A percentile compares a stretch with the other conserved stretches of the same genome.
Evolutionary conservation across 2,329 filamentous ascomycete genomes (phyloP).

Genomic region (Aspergillus thermomutatus): DNA sequence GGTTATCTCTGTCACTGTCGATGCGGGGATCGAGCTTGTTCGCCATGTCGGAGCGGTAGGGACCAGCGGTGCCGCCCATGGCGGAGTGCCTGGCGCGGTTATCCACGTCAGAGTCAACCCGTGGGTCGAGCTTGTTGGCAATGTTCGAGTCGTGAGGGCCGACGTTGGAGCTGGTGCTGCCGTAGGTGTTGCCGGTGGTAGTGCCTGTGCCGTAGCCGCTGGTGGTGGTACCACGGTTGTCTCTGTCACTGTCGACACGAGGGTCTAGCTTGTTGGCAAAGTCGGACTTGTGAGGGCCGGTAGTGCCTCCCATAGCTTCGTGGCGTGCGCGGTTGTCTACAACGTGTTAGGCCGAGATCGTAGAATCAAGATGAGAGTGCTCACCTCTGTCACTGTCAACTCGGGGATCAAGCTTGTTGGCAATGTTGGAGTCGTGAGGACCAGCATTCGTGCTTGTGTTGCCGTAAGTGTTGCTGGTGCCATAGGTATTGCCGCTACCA

Average conservation of each 20-base stretch:
- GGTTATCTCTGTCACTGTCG: slow-evolving; percentile 13
- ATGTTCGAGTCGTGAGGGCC: slow-evolving; percentile 29
- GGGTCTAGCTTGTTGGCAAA: slow-evolving; percentile 8
- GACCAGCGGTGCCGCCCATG: not conserved
- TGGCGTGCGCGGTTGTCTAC: too few relatives aligned
- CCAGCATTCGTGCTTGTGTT: slow-evolving; percentile 5
- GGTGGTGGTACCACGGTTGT: too few relatives aligned
- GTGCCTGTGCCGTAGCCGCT: not conserved
- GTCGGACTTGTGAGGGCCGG: slow-evolving; percentile 29
- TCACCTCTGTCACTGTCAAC: too few relatives aligned
- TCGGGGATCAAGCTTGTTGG: not conserved
- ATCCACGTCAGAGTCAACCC: slow-evolving; percentile 12
- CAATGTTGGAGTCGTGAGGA: slow-evolving; percentile 29
- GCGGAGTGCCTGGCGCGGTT: slow-evolving; percentile 3
- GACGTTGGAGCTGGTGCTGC: slow-evolving; percentile 2
- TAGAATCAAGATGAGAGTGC: too few relatives aligned
- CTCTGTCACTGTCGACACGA: too few relatives aligned
- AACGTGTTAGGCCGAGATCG: too few relatives aligned
- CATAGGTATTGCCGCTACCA: not conserved
- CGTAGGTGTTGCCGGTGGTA: not conserved
- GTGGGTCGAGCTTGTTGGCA: slow-evolving; percentile 17
- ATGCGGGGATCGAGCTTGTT: slow-evolving; percentile 17
- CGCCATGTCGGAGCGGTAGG: slow-evolving; percentile 28
- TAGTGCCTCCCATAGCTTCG: too few relatives aligned
- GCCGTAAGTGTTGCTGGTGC: not conserved